A percentile compares a stretch with the other conserved stretches of the same genome.
phyloP scores from a whole-genome alignment of 176 grass and related monocot species.

The Triticum timopheevii region DNA sequence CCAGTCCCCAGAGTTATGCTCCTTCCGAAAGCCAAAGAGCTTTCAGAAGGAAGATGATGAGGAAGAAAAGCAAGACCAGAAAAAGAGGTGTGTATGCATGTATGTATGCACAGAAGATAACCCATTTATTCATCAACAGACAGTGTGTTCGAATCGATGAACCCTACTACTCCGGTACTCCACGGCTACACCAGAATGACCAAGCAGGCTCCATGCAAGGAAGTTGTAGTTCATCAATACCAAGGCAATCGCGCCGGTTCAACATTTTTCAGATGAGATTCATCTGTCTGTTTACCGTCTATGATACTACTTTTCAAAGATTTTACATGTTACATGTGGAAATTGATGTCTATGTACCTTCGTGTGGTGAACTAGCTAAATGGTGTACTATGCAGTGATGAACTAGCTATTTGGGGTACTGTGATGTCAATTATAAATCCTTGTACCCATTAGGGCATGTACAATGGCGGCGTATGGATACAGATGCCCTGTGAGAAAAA shows the following conservation, averaged over 20 bases:
- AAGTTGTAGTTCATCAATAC: neutral
- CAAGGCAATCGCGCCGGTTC: neutral
- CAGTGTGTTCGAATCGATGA: neutral
- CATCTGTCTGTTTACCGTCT: no score
- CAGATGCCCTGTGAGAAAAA: no score
- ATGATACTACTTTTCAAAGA: no score
- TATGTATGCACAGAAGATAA: neutral
- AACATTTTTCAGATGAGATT: no score
- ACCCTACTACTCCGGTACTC: neutral
- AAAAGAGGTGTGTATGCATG: neutral
- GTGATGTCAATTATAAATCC: no score
- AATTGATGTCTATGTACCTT: no score
- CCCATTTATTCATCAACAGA: slow-evolving; percentile 12
- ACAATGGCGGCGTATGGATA: no score
- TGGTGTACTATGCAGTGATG: no score
- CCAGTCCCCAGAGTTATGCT: neutral
- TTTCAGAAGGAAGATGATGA: neutral
- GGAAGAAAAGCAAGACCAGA: neutral
- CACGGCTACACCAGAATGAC: neutral
- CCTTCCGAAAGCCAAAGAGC: neutral
- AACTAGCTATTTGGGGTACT: no score
- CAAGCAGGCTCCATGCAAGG: slow-evolving; percentile 10
- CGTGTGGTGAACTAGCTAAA: no score
- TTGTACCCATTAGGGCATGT: no score
- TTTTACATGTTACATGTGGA: no score